Conservation (phyloP, 1,139 yeast genomes). For the Suhomyces bokatorum region DNA sequence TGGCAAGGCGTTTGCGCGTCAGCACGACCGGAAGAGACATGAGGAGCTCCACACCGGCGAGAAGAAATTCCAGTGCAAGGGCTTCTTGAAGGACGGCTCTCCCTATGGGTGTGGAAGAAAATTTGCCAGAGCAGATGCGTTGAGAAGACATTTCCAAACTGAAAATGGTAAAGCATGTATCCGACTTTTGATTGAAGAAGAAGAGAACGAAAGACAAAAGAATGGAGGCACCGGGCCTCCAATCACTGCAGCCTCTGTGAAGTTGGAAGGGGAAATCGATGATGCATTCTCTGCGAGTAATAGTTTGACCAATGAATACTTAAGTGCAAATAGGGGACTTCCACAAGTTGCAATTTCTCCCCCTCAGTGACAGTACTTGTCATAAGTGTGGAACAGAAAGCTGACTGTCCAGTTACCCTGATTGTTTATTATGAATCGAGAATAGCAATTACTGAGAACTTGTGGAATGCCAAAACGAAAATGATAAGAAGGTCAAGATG, state of each 20-base stretch:
- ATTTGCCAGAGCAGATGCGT: constrained; percentile 94
- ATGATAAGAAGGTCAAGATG: too few species aligned
- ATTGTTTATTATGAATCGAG: not conserved
- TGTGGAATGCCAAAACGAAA: not conserved
- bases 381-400: too few species aligned
- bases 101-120: constrained; percentile 91
- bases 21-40: constrained; percentile 91
- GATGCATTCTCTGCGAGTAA: constrained; percentile 5
- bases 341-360: constrained; percentile 45
- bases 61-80: constrained; percentile 83
- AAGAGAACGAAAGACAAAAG: constrained; percentile 34
- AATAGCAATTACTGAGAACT: not conserved
- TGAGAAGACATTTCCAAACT: constrained; percentile 90
- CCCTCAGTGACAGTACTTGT: constrained; percentile 25
- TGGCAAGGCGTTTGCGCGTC: constrained; percentile 93
- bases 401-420: too few species aligned
- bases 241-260: constrained; percentile 12
- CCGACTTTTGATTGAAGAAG: constrained; percentile 70
- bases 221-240: constrained; percentile 13
- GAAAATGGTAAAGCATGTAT: constrained; percentile 91
- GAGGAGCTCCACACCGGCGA: constrained; percentile 92
- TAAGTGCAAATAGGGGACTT: constrained; percentile 20
- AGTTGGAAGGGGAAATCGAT: constrained; percentile 5
- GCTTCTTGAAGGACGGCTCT: constrained; percentile 61
- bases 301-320: constrained; percentile 11